Conservation (phyloP, 148 eudicot species). For the Chenopodium album region DNA sequence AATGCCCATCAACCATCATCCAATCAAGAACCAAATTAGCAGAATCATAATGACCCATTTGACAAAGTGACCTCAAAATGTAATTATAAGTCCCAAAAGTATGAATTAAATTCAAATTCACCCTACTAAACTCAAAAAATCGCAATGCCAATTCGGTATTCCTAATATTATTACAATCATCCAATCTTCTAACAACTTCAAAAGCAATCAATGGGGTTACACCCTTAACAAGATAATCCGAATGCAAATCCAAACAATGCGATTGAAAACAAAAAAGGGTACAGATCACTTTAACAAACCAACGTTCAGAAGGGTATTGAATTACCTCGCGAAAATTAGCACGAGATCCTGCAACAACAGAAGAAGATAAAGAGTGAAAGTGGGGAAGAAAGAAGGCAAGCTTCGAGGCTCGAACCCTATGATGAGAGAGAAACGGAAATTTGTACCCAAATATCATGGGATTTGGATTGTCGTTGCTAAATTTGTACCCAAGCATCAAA, state of each 20-base stretch:
- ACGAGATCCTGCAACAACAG: conserved; percentile 6
- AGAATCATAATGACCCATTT: conserved; percentile 47
- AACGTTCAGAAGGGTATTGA: conserved; percentile 25
- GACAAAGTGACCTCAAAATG: conserved; percentile 59
- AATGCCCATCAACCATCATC: conserved; percentile 63
- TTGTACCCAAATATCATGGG: conserved; percentile 19
- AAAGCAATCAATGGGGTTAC: conserved; percentile 54
- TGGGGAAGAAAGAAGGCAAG: conserved; percentile 16
- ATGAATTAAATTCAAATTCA: conserved; percentile 51
- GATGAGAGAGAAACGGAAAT: conserved; percentile 8
- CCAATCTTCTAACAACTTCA: conserved; percentile 44
- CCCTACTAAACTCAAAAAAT: conserved; percentile 53
- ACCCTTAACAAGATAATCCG: conserved; percentile 47
- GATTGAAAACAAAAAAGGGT: conserved; percentile 49
- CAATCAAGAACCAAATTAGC: conserved; percentile 56
- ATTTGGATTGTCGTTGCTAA: conserved; percentile 4
- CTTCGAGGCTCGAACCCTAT: conserved; percentile 28
- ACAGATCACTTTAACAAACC: conserved; percentile 76
- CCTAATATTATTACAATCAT: conserved; percentile 18
- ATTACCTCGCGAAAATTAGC: conserved; percentile 22
- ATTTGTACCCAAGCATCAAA: background rate
- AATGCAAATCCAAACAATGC: conserved; percentile 31
- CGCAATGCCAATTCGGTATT: conserved; percentile 61
- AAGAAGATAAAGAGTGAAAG: conserved; percentile 9
- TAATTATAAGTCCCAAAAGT: conserved; percentile 41